Evolutionary conservation across 805 yeast species (phyloP), one percentile per base, ranked within the genome.

Genomic region (Ogataea naganishii): DNA sequence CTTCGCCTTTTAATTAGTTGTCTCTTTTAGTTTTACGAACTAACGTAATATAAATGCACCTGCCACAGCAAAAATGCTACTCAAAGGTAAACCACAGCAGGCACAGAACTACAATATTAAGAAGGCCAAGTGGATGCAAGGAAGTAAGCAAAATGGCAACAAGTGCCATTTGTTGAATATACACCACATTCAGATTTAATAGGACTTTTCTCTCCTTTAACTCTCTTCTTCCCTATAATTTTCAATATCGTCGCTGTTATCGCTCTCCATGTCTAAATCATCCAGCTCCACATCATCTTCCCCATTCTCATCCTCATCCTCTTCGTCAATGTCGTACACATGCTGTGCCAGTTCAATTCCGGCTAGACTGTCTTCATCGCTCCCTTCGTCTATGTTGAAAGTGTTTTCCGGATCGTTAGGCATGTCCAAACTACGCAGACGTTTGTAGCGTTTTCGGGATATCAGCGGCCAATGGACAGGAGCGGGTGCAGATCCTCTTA

Each of bases 201-300:
- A 10, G 5, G 7, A 24, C 12, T 9, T 12, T 10, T 20, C 24
- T 9, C 16, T 17, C n/a, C 14, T 21, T 7, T 27, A 16, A 27
- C 8, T 21, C 26, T 17, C 13, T n/a, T 27, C 31, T 6, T 22
- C 23, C 11, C 27, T 31, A 14, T 12, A 14, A n/a, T 32, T 29
- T 15, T 29, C 27, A 12, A 17, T 18, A 35, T 51, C 57, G 27
- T 49, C 51, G 30, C 53, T 50, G 14, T 46, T 47, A 21, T 47
- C 52, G 26, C 46, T 44, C 26, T 42, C 36, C 11, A 45, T 33
- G 14, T 46, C 49, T 23, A 44, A 41, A 21, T 46, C 50, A 15
- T 39, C 44, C 19, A 40, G 36, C 11, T 46, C 50, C 22, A 36
- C 24, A 11, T 34, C 44, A n/a, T 39, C 42, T 14, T 36, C 40